Conservation (phyloP, 2,329 filamentous ascomycete species). For the Colletotrichum sp. region DNA sequence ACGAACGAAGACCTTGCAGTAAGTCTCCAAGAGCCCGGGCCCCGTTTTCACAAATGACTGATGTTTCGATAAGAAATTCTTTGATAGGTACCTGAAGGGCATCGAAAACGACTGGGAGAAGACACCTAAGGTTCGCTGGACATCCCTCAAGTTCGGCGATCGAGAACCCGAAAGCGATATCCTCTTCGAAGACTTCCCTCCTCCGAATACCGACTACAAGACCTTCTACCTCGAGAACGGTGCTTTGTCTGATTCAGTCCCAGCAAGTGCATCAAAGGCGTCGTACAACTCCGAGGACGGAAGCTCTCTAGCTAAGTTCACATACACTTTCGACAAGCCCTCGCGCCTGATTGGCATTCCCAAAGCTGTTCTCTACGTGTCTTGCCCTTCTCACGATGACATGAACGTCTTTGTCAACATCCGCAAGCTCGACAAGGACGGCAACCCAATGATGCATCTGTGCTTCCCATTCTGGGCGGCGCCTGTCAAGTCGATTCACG, state of each 20-base stretch:
- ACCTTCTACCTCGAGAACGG: slow-evolving; percentile 32
- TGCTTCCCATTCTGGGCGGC: slow-evolving; percentile 41
- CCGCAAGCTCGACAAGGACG: slow-evolving; percentile 46
- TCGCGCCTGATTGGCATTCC: slow-evolving; percentile 48
- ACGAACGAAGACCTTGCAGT: slow-evolving; percentile 37
- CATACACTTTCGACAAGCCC: slow-evolving; percentile 40
- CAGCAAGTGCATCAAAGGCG: slow-evolving; percentile 5
- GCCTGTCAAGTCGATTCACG: slow-evolving; percentile 28
- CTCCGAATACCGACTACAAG: slow-evolving; percentile 35
- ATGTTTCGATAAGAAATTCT: background rate
- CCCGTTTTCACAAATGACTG: background rate
- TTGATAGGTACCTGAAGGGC: slow-evolving; percentile 48
- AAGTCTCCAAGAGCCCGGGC: background rate
- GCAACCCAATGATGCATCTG: slow-evolving; percentile 44
- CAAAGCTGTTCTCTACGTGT: slow-evolving; percentile 51
- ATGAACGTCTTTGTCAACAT: slow-evolving; percentile 48
- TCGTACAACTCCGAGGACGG: slow-evolving; percentile 37
- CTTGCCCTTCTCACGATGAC: slow-evolving; percentile 44
- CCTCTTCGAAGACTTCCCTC: slow-evolving; percentile 36
- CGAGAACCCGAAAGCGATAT: slow-evolving; percentile 35
- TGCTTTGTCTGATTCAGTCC: background rate
- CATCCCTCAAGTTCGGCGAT: slow-evolving; percentile 40
- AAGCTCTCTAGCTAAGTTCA: slow-evolving; percentile 34
- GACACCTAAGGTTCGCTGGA: slow-evolving; percentile 48
- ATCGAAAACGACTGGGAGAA: slow-evolving; percentile 50